Base-by-base conservation (phyloP, 148 eudicot genomes). In the Nepenthes gracilis region DNA sequence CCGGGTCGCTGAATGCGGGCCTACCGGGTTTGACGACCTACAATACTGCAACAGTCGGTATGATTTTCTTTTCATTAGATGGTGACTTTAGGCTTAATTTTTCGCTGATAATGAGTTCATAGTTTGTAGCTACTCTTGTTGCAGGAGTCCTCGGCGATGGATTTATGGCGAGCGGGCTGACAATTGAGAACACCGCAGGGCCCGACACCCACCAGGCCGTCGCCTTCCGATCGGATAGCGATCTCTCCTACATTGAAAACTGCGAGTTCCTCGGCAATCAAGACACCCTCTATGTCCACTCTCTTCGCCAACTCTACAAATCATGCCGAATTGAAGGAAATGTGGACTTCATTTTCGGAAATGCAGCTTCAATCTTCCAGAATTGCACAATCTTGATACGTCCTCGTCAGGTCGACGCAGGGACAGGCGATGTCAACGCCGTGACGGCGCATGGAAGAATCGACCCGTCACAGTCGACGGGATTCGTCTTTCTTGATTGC, bases 241-340 rank as follows among this genome's bases (percentile, higher is more conserved):
- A 91, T 53, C 80, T 77, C 55, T 85, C 96, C 43, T 56, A 78
- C 0, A 52, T 90, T 0, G 84, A 90, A 58, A 80, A 90, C 70
- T 86, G 91, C 11, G 92, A 90, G 73, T 90, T 90, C 73, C 68
- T 90, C 0, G 86, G 97, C 48, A 91, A 87, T 65, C 97, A 91
- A 67, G 97, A 91, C 74, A 91, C 97, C 9, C 82, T 91, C 13
- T 91, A 91, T 55, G 81, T 88, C 6, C 97, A 91, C 59, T 71
- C 92, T 58, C 78, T 91, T 1, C 85, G 97, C 58, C 97, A 91
- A 35, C 76, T 77, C 74, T 91, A 91, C 76, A 76, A 76, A 35
- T 79, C 87, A 0, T 87, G 97, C 52, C 77, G 12, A 11, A 81
- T 90, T 9, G 76, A 83, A 43, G 97, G 95, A 57, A 90, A 87